These are phyloP conservation scores for Boletus speciosus DNA, from an alignment of 768 basidiomycete genomes.

Conservation along the genomic window DNA sequence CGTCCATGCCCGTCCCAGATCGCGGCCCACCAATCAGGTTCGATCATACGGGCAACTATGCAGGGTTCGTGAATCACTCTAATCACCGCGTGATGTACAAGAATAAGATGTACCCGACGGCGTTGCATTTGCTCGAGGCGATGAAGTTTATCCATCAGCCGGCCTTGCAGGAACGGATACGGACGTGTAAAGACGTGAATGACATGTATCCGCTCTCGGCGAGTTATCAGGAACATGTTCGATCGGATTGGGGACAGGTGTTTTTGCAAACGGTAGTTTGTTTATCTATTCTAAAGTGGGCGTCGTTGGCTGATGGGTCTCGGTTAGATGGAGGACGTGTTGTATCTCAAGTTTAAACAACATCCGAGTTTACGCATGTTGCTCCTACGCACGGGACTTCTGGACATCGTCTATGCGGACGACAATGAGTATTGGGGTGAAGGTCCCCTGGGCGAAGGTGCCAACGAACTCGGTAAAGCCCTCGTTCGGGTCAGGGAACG, in stretches of 20 bases:
- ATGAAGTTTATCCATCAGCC: slow-evolving; percentile 58
- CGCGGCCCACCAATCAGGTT: slow-evolving; percentile 35
- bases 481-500: slow-evolving; percentile 54
- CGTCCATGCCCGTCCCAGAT: slow-evolving; percentile 17
- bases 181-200: slow-evolving; percentile 37
- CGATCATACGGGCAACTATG: slow-evolving; percentile 38
- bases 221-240: slow-evolving; percentile 35
- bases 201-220: slow-evolving; percentile 38
- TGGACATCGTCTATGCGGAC: slow-evolving; percentile 53
- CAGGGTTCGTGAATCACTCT: slow-evolving; percentile 65
- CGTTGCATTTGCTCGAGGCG: slow-evolving; percentile 73
- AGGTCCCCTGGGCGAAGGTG: slow-evolving; percentile 46
- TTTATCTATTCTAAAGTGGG: not conserved
- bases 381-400: slow-evolving; percentile 52
- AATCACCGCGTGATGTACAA: slow-evolving; percentile 56
- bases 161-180: slow-evolving; percentile 55
- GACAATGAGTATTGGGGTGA: slow-evolving; percentile 68
- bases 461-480: slow-evolving; percentile 62
- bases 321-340: slow-evolving; percentile 62
- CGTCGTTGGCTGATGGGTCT: not conserved
- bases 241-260: slow-evolving; percentile 54
- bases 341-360: slow-evolving; percentile 68
- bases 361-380: slow-evolving; percentile 54
- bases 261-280: slow-evolving; percentile 45
- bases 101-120: slow-evolving; percentile 59